Evolutionary conservation across 2,329 filamentous ascomycete species (phyloP).

Genomic region (Aspergillus pseudoterreus): DNA sequence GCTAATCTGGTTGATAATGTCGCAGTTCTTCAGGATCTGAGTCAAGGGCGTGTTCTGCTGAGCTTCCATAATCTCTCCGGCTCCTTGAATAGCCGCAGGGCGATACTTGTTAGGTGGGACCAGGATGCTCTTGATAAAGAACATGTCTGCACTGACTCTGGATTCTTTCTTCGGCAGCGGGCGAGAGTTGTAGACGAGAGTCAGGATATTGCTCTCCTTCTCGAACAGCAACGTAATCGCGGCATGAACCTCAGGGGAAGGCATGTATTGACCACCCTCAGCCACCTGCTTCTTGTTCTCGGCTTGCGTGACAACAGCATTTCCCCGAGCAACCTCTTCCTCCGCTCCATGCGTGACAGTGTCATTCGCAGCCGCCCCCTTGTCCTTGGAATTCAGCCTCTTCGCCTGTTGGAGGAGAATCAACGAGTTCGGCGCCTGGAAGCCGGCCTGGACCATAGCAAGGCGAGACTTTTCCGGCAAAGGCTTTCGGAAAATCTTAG

Average conservation of each 20-base stretch:
- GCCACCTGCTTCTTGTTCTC: conserved; percentile 32
- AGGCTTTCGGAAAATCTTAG: conserved; percentile 89
- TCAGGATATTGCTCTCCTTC: conserved; percentile 78
- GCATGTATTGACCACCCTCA: conserved; percentile 64
- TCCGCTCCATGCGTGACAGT: conserved; percentile 54
- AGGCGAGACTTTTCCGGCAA: conserved; percentile 70
- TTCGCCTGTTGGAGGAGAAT: conserved; percentile 52
- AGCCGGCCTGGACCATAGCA: conserved; percentile 67
- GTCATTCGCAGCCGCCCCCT: conserved; percentile 24
- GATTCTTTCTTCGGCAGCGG: conserved; percentile 56
- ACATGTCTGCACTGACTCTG: conserved; percentile 76
- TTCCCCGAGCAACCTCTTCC: conserved; percentile 55
- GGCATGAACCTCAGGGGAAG: conserved; percentile 76
- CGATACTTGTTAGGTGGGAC: conserved; percentile 91
- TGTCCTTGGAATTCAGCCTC: conserved; percentile 33
- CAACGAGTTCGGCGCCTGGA: conserved; percentile 69
- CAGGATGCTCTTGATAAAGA: conserved; percentile 82
- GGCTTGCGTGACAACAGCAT: conserved; percentile 38
- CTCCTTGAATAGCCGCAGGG: conserved; percentile 77
- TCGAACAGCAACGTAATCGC: conserved; percentile 76
- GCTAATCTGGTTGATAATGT: conserved; percentile 69
- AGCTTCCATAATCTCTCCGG: conserved; percentile 78
- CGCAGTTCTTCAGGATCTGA: conserved; percentile 71
- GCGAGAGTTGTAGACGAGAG: conserved; percentile 79
- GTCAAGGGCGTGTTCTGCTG: conserved; percentile 88